Evolutionary conservation across 768 basidiomycete species (phyloP), one percentile per base, ranked within the genome.

Genomic region (Suillus sp.): DNA sequence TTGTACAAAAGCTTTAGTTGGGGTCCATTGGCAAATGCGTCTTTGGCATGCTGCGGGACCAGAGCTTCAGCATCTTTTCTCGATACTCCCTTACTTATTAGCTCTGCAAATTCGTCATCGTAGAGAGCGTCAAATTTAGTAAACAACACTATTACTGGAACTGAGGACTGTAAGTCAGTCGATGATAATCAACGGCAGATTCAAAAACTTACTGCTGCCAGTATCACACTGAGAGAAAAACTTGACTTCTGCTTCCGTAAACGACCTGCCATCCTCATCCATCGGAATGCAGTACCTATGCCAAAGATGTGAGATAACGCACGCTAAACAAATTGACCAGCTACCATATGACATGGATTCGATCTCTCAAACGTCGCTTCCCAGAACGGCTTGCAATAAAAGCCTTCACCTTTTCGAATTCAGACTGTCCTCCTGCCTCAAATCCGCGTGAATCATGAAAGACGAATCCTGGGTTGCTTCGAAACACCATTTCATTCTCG

Each of bases 241-340:
- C n/a, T 45, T n/a, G n/a, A 11, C 11, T 45, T 45, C 43, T 1
- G 10, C 43, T 13, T 11, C 43, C 4, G n/a, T 45, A n/a, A 45
- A 45, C n/a, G n/a, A 45, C 43, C 43, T 45, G 10, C 10, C 10
- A n/a, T 45, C 43, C 20, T 45, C n/a, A 22, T 45, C 43, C 43
- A 45, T 45, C n/a, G 43, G n/a, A 45, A 45, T 45, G n/a, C 43
- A 45, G n/a, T 45, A 45, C 43, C 43, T 45, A n/a, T 45, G n/a
- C 11, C 1, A n/a, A n/a, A n/a, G 10, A n/a, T 11, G n/a, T n/a
- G n/a, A 45, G 43, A 22, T 11, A n/a, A 11, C 2, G 20, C 20
- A n/a, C 7, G 43, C n/a, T 10, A 45, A n/a, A 45, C n/a, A n/a
- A 45, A 11, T 10, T 4, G 43, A 45, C 10, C n/a, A 13, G 3